Conservation (phyloP, 2,329 filamentous ascomycete species). For the Pezicula carpinea region DNA sequence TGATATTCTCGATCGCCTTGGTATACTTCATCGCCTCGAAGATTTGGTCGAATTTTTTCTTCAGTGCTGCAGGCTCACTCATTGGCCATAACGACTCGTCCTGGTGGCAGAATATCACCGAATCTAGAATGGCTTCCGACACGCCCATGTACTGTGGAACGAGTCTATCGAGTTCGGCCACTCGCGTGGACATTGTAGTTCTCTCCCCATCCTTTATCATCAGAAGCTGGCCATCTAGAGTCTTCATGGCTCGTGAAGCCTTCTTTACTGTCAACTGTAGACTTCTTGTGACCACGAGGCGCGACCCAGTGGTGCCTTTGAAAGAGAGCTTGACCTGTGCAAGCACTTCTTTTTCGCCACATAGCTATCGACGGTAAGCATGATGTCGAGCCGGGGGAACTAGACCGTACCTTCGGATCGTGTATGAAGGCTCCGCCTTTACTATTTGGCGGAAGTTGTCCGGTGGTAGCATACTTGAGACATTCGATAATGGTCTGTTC, state of each 20-base stretch:
- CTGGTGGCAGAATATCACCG: slow-evolving; percentile 97
- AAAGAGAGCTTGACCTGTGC: slow-evolving; percentile 92
- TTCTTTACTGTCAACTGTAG: slow-evolving; percentile 87
- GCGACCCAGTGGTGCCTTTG: slow-evolving; percentile 68
- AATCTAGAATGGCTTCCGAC: slow-evolving; percentile 82
- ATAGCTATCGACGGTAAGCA: slow-evolving; percentile 45
- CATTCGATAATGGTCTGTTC: slow-evolving; percentile 88
- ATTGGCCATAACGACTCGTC: slow-evolving; percentile 97
- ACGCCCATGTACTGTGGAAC: slow-evolving; percentile 87
- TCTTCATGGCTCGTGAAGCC: slow-evolving; percentile 68
- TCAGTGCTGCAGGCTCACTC: slow-evolving; percentile 78
- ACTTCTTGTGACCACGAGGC: slow-evolving; percentile 79
- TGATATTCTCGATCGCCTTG: slow-evolving; percentile 95
- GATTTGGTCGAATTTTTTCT: slow-evolving; percentile 95
- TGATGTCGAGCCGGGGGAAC: background rate
- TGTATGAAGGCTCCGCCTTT: slow-evolving; percentile 91
- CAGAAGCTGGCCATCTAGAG: slow-evolving; percentile 73
- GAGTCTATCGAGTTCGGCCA: slow-evolving; percentile 75
- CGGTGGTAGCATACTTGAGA: slow-evolving; percentile 95
- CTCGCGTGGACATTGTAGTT: slow-evolving; percentile 71
- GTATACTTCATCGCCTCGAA: slow-evolving; percentile 97
- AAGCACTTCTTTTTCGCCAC: slow-evolving; percentile 80
- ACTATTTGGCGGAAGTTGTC: slow-evolving; percentile 87
- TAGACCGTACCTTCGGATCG: slow-evolving; percentile 69
- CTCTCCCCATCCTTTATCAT: slow-evolving; percentile 77